Evolutionary conservation across 2,329 filamentous ascomycete genomes (phyloP).

Genomic region (Penicillium sp.): DNA sequence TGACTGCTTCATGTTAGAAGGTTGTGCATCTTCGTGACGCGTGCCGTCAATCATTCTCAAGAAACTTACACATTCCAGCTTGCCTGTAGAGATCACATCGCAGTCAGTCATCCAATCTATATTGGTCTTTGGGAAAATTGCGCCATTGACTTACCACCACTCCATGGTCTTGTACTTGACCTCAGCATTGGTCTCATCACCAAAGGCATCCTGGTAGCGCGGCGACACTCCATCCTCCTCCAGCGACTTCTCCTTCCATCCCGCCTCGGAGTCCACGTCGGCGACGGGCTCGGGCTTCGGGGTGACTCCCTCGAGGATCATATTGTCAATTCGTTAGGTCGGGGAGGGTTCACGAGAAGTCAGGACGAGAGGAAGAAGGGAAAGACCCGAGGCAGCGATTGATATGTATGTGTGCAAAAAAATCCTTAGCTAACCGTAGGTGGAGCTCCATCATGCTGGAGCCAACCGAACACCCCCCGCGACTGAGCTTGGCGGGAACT

Average conservation of each 20-base stretch:
- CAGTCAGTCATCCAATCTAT: neutral
- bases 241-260: slow-evolving; percentile 17
- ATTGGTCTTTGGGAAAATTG: neutral
- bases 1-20: slow-evolving; percentile 13
- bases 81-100: slow-evolving; percentile 7
- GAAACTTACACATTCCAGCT: slow-evolving; percentile 23
- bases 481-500: slow-evolving; percentile 8
- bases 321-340: slow-evolving; percentile 7
- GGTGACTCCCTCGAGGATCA: slow-evolving; percentile 16
- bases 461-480: slow-evolving; percentile 19
- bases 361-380: neutral
- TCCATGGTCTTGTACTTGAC: slow-evolving; percentile 25
- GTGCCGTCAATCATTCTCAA: neutral
- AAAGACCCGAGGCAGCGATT: neutral
- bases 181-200: slow-evolving; percentile 19
- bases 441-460: slow-evolving; percentile 16
- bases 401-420: slow-evolving; percentile 18
- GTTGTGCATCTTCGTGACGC: neutral
- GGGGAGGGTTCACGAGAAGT: neutral
- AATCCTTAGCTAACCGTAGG: slow-evolving; percentile 8
- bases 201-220: slow-evolving; percentile 18
- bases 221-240: slow-evolving; percentile 3
- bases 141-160: slow-evolving; percentile 19
- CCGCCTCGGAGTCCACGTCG: slow-evolving; percentile 15
- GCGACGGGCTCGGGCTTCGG: slow-evolving; percentile 6